Base-by-base conservation (phyloP, 768 basidiomycete genomes). In the Russula olivacea region DNA sequence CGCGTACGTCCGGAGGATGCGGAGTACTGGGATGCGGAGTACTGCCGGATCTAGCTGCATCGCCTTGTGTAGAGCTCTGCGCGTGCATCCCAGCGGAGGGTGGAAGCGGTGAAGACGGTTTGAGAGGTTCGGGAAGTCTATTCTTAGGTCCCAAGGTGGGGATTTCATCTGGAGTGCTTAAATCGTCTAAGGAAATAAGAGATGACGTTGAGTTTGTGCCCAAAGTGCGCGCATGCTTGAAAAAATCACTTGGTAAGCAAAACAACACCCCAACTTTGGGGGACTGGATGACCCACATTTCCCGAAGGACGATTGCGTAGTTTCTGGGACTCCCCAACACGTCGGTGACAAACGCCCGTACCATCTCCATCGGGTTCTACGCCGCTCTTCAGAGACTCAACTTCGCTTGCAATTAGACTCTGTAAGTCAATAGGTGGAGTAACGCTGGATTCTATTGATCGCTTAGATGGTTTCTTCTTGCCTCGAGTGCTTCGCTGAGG, bases 401-500 rank as follows among this genome's bases (percentile, higher is more conserved):
- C 64, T 51, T 68, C 67, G 23, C 52, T 54, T 48, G 54, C 38
- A 21, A 64, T 63, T 34, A 68, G 59, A 23, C 45, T 25, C 21
- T 61, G 59, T 25, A 68, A 59, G 34, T 68, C 65, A 10, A 61
- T 63, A 23, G 56, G 59, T 21, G 65, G 32, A 12, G 58, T 40
- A 14, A 11, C 43, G 28, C 59, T 50, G 10, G 58, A 45, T 49
- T 60, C 58, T 21, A 11, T 23, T 23, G 62, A 25, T 54, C 50
- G 61, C 25, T 10, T 50, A 28, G n/a, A 12, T 10, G 43, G 40
- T 8, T 25, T 47, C 52, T 55, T 55, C 54, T 55, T 48, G 28
- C 28, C 25, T 15, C 21, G 43, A 30, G 40, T 25, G 52, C 21
- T 50, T 45, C 41, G 54, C 23, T 23, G 59, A 32, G 49, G 30